These are phyloP conservation scores for Botryosphaeria dothidea DNA, from an alignment of 2,329 filamentous ascomycete species.

Conservation along the genomic window DNA sequence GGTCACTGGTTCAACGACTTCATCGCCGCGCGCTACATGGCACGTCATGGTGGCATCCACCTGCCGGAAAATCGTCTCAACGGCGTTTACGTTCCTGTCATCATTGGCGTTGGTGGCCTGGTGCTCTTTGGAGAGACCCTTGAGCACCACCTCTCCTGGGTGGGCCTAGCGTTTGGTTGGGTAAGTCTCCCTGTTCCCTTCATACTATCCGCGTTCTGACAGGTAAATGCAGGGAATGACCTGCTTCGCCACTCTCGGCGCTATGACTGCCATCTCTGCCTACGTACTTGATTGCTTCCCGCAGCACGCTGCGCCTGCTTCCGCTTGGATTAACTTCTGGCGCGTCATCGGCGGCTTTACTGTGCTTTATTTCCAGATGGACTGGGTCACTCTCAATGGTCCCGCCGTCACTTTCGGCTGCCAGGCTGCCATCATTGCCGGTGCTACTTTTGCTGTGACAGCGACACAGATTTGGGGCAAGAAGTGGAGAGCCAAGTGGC, in stretches of 20 bases:
- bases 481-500: slow-evolving; percentile 27
- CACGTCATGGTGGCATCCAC: slow-evolving; percentile 30
- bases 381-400: slow-evolving; percentile 34
- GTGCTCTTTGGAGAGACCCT: slow-evolving; percentile 36
- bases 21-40: slow-evolving; percentile 33
- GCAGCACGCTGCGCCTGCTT: slow-evolving; percentile 33
- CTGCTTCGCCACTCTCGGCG: slow-evolving; percentile 35
- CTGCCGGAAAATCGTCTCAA: slow-evolving; percentile 36
- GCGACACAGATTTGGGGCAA: slow-evolving; percentile 32
- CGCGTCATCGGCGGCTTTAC: slow-evolving; percentile 35
- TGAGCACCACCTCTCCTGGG: slow-evolving; percentile 34
- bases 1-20: slow-evolving; percentile 42
- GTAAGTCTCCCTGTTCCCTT: background rate
- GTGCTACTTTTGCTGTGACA: slow-evolving; percentile 30
- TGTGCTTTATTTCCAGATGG: slow-evolving; percentile 37
- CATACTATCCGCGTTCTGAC: background rate
- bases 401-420: slow-evolving; percentile 35
- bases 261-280: slow-evolving; percentile 35
- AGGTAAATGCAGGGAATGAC: slow-evolving; percentile 27
- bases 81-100: slow-evolving; percentile 33
- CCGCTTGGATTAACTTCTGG: slow-evolving; percentile 37
- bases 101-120: slow-evolving; percentile 34
- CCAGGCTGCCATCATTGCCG: slow-evolving; percentile 36
- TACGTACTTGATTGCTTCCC: slow-evolving; percentile 38
- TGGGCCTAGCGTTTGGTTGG: slow-evolving; percentile 37